A percentile compares a stretch with the other conserved stretches of the same genome.
phyloP scores from a whole-genome alignment of 2,329 filamentous ascomycete species.

The Gremmenia infestans region DNA sequence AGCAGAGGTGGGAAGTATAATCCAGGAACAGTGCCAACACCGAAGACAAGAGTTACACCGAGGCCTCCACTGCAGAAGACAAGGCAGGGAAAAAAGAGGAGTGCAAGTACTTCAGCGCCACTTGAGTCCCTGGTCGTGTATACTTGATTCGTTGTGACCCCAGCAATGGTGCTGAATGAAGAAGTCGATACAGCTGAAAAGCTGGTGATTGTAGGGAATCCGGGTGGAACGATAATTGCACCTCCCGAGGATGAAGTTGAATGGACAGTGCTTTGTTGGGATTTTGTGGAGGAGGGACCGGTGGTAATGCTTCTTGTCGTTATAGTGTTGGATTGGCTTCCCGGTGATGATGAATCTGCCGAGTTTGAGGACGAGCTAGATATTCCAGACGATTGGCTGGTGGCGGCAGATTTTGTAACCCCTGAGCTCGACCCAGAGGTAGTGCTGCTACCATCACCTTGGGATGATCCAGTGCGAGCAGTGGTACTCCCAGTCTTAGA shows the following conservation, averaged over 20 bases:
- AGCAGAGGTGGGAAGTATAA: slow-evolving; percentile 1
- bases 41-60: background rate
- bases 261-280: background rate
- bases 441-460: no score
- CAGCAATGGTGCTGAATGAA: background rate
- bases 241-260: background rate
- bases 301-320: background rate
- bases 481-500: background rate
- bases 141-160: slow-evolving; percentile 1
- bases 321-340: background rate
- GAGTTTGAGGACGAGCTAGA: background rate
- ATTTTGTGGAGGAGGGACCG: background rate
- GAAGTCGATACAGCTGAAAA: background rate
- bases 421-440: no score
- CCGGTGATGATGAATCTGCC: background rate
- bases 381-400: background rate
- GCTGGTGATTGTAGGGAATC: background rate
- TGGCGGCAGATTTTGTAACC: no score
- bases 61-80: background rate
- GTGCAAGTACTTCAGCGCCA: background rate
- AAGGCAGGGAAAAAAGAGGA: slow-evolving; percentile 2
- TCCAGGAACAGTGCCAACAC: background rate
- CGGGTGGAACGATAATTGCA: background rate
- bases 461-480: background rate
- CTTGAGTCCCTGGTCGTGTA: background rate